Evolutionary conservation across 805 yeast genomes (phyloP).

Genomic region (Saturnispora silvae): DNA sequence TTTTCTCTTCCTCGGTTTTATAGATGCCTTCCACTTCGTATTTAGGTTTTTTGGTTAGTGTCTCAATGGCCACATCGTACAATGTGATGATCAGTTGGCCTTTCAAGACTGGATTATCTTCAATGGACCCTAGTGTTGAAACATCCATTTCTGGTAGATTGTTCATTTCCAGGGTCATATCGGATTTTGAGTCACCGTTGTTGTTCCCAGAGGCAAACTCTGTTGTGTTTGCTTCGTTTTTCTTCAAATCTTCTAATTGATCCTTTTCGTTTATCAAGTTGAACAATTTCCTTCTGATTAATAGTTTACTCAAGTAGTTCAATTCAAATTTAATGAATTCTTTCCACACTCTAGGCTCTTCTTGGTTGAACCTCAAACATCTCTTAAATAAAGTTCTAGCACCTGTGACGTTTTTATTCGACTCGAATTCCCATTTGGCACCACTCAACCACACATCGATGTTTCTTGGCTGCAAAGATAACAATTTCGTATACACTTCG

Average conservation of each 20-base stretch:
- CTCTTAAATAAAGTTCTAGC: constrained; percentile 81
- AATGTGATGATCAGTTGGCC: constrained; percentile 67
- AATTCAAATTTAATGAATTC: constrained; percentile 84
- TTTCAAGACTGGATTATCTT: constrained; percentile 65
- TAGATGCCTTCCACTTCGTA: constrained; percentile 21
- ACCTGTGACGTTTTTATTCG: constrained; percentile 78
- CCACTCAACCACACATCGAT: constrained; percentile 90
- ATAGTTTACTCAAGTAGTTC: constrained; percentile 69
- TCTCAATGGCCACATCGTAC: constrained; percentile 54
- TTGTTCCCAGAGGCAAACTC: constrained; percentile 17
- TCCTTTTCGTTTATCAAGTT: constrained; percentile 68
- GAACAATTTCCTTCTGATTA: constrained; percentile 73
- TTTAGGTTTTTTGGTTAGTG: constrained; percentile 26
- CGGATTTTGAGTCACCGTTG: constrained; percentile 27
- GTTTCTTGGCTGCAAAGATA: constrained; percentile 85
- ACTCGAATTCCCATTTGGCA: constrained; percentile 86
- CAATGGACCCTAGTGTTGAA: constrained; percentile 77
- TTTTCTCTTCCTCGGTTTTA: constrained; percentile 26
- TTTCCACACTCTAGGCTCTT: constrained; percentile 63
- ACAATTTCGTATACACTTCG: constrained; percentile 62
- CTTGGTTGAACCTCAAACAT: constrained; percentile 75
- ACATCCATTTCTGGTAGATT: constrained; percentile 76
- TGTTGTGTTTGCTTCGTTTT: constrained; percentile 28
- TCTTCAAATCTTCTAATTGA: constrained; percentile 38
- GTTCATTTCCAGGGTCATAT: constrained; percentile 54